phyloP scores from a whole-genome alignment of 495 filamentous ascomycete genomes.

The Terfezia boudieri region DNA sequence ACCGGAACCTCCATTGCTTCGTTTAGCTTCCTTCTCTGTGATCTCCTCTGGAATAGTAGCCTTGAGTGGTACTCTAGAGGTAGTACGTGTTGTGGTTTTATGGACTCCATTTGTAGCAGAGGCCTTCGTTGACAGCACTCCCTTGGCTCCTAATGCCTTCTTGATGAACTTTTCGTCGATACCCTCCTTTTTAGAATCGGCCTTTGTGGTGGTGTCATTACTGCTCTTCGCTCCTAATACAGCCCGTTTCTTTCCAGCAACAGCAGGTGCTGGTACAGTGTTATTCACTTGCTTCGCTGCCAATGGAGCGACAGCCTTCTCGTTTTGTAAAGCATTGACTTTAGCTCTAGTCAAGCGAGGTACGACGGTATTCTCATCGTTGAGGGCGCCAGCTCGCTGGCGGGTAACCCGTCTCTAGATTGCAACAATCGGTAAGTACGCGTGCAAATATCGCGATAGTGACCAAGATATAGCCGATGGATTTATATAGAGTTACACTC shows the following conservation, averaged over 20 bases:
- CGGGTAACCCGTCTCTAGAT: constrained; percentile 25
- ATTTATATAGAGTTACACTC: too few relatives aligned
- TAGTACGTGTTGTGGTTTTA: constrained; percentile 44
- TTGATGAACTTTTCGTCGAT: not conserved
- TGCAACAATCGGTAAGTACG: constrained; percentile 1
- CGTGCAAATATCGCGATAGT: constrained; percentile 2
- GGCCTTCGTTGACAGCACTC: constrained; percentile 53
- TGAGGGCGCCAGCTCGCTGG: constrained; percentile 53
- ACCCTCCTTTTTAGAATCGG: not conserved
- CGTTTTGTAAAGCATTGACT: constrained; percentile 28
- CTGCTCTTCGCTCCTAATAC: not conserved
- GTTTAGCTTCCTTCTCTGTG: constrained; percentile 35
- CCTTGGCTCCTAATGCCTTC: constrained; percentile 20
- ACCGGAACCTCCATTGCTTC: constrained; percentile 49
- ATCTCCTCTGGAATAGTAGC: constrained; percentile 36
- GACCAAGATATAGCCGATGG: too few relatives aligned
- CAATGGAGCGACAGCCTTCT: not conserved
- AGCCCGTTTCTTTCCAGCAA: not conserved
- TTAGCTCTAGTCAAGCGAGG: constrained; percentile 84
- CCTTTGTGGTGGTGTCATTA: not conserved
- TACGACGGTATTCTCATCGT: constrained; percentile 59
- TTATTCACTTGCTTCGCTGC: not conserved
- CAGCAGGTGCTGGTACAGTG: not conserved
- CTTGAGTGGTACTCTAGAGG: constrained; percentile 45
- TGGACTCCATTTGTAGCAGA: constrained; percentile 52